Evolutionary conservation across 2,329 filamentous ascomycete genomes (phyloP).

Genomic region (Claviceps africana): DNA sequence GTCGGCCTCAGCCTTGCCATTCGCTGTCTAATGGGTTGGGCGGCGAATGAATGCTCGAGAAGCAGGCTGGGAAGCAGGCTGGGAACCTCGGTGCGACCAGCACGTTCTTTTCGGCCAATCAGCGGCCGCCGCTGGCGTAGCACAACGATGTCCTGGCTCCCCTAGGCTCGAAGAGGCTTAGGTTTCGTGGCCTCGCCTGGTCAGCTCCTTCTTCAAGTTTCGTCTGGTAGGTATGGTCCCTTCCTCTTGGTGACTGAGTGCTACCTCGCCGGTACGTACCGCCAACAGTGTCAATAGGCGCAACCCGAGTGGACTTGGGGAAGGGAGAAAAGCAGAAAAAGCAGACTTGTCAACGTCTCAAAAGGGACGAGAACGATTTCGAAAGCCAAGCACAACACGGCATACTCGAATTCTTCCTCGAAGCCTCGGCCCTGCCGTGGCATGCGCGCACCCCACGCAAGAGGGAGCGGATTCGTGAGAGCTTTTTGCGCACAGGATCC

Average conservation of each 20-base stretch:
- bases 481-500: neutral
- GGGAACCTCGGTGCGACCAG: neutral
- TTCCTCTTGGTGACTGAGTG: no score
- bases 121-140: neutral
- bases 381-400: neutral
- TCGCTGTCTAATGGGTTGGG: no score
- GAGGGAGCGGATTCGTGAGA: neutral
- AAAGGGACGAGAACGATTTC: neutral
- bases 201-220: neutral
- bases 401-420: neutral
- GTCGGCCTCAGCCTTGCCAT: constrained; percentile 31
- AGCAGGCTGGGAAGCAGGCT: neutral
- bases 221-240: no score
- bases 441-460: neutral
- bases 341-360: neutral
- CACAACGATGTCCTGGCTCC: neutral
- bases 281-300: neutral
- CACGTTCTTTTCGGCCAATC: neutral
- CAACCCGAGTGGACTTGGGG: neutral
- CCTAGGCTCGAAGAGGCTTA: neutral
- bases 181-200: neutral
- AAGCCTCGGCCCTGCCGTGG: neutral
- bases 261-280: neutral
- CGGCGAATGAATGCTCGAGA: no score
- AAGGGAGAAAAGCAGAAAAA: no score